Conservation (phyloP, 352 stramenopile species). For the Phytophthora europaea region DNA sequence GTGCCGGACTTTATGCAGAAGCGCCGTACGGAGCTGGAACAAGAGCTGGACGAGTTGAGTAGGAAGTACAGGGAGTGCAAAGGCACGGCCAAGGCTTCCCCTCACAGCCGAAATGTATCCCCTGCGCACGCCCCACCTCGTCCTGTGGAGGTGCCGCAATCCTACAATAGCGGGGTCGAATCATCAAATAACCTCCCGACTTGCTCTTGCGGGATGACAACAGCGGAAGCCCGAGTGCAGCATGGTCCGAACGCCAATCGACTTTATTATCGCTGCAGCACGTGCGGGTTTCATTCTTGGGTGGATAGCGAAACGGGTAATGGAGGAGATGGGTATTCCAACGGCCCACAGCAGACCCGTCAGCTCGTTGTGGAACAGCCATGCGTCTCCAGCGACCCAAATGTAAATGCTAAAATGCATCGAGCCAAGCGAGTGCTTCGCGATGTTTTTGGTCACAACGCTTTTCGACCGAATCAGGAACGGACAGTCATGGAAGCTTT, state of each 20-base stretch:
- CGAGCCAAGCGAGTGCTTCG: slow-evolving; percentile 77
- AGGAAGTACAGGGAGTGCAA: slow-evolving; percentile 72
- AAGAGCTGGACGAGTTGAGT: slow-evolving; percentile 68
- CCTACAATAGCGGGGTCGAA: slow-evolving; percentile 14
- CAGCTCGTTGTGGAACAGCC: slow-evolving; percentile 34
- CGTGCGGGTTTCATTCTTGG: slow-evolving; percentile 86
- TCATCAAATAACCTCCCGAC: slow-evolving; percentile 32
- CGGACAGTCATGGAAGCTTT: slow-evolving; percentile 96
- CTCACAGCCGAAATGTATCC: slow-evolving; percentile 27
- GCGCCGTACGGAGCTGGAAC: slow-evolving; percentile 61
- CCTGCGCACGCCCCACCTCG: slow-evolving; percentile 18
- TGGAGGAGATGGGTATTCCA: slow-evolving; percentile 12
- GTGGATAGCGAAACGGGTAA: slow-evolving; percentile 42
- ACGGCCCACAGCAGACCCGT: slow-evolving; percentile 16
- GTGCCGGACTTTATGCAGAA: slow-evolving; percentile 62
- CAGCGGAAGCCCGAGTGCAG: slow-evolving; percentile 66
- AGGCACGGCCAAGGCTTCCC: slow-evolving; percentile 27
- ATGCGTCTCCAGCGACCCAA: slow-evolving; percentile 57
- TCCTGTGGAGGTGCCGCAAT: slow-evolving; percentile 9
- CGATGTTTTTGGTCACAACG: slow-evolving; percentile 96
- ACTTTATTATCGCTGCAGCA: slow-evolving; percentile 76
- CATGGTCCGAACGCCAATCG: slow-evolving; percentile 74
- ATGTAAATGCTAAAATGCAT: slow-evolving; percentile 73
- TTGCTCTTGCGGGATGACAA: slow-evolving; percentile 77
- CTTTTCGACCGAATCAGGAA: slow-evolving; percentile 96